Evolutionary conservation across 441 rosid genomes (phyloP).

Genomic region (Lagerstroemia fauriei): DNA sequence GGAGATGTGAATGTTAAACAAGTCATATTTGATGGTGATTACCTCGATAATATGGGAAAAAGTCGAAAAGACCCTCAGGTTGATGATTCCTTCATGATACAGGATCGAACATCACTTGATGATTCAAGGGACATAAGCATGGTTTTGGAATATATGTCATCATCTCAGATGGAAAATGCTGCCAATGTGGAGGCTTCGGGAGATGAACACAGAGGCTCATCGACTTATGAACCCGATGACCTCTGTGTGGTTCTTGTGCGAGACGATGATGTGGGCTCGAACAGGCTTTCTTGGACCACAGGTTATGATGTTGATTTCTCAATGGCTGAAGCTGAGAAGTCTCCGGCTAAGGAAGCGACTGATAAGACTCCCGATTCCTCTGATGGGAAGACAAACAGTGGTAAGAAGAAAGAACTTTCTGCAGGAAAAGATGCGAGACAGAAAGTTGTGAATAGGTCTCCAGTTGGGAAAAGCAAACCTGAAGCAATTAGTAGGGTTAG

Average conservation of each 20-base stretch:
- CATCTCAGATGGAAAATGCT: slow-evolving; percentile 41
- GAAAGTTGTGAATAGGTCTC: slow-evolving; percentile 38
- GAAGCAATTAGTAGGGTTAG: slow-evolving; percentile 41
- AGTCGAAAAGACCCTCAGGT: slow-evolving; percentile 40
- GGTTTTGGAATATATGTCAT: slow-evolving; percentile 54
- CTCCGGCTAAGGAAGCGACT: slow-evolving; percentile 37
- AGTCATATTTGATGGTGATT: slow-evolving; percentile 42
- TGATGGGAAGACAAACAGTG: slow-evolving; percentile 29
- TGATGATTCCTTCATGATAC: slow-evolving; percentile 83
- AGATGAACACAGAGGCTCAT: slow-evolving; percentile 38
- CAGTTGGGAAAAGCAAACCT: slow-evolving; percentile 36
- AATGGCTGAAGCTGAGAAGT: slow-evolving; percentile 50
- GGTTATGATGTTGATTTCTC: slow-evolving; percentile 58
- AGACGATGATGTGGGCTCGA: slow-evolving; percentile 42
- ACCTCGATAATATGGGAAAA: slow-evolving; percentile 35
- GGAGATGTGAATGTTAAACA: slow-evolving; percentile 35
- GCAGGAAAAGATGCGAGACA: slow-evolving; percentile 41
- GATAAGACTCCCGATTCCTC: slow-evolving; percentile 22
- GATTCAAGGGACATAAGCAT: slow-evolving; percentile 56
- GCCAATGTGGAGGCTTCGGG: slow-evolving; percentile 21
- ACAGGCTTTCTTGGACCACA: slow-evolving; percentile 47
- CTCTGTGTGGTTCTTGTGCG: slow-evolving; percentile 67
- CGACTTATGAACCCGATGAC: slow-evolving; percentile 57
- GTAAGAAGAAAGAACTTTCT: slow-evolving; percentile 42
- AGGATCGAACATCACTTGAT: slow-evolving; percentile 53